phyloP scores from a whole-genome alignment of 768 basidiomycete species.

The Rhodotorula toruloides region DNA sequence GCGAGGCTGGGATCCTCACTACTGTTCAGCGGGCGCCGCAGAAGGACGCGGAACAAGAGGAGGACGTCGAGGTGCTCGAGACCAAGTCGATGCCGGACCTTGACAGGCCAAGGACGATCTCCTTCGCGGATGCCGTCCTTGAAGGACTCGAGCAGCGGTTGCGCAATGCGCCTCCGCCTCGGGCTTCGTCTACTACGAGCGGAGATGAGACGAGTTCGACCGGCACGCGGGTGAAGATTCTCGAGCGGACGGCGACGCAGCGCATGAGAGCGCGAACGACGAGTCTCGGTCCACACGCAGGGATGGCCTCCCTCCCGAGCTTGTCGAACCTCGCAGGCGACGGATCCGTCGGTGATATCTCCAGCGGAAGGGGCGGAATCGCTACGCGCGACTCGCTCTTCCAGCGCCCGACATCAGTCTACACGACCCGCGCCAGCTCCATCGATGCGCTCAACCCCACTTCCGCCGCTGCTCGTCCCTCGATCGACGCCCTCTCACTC shows the following conservation, averaged over 20 bases:
- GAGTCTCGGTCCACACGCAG: not conserved
- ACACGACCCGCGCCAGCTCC: not conserved
- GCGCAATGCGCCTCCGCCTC: not conserved
- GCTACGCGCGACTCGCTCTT: slow-evolving; percentile 22
- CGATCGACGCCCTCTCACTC: not conserved
- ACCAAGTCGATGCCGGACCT: slow-evolving; percentile 31
- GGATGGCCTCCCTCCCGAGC: not conserved
- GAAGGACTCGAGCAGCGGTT: slow-evolving; percentile 16
- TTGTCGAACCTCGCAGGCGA: slow-evolving; percentile 7
- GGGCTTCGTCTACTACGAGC: not conserved
- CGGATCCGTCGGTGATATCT: not conserved
- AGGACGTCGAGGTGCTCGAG: slow-evolving; percentile 24
- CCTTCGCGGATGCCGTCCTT: slow-evolving; percentile 15
- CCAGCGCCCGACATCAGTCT: not conserved
- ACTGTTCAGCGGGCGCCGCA: slow-evolving; percentile 1
- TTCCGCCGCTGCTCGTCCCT: not conserved
- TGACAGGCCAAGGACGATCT: not conserved
- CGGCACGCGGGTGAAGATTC: slow-evolving; percentile 22
- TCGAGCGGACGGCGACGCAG: slow-evolving; percentile 18
- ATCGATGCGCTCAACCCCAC: not conserved
- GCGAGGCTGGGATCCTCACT: slow-evolving; percentile 7
- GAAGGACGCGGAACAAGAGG: not conserved
- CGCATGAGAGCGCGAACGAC: not conserved
- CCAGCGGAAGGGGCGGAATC: not conserved
- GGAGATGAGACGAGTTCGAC: not conserved